phyloP scores from a whole-genome alignment of 345 rosid genomes.

The Bruguiera sexangula region DNA sequence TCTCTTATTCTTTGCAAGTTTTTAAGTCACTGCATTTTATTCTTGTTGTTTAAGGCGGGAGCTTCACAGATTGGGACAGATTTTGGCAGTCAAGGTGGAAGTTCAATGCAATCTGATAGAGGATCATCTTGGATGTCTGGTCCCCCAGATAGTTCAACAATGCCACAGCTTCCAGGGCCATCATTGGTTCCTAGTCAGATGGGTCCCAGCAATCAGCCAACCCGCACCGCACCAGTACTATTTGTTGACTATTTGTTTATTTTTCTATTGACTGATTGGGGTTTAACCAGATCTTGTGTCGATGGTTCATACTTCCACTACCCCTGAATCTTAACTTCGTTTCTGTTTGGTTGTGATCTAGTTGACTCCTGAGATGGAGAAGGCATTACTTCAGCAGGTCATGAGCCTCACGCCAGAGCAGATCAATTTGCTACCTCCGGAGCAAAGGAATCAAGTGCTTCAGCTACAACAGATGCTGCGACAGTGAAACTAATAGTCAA shows the following conservation, averaged over 20 bases:
- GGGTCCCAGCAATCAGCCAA: conserved; percentile 57
- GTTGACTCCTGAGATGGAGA: conserved; percentile 95
- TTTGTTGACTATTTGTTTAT: background rate
- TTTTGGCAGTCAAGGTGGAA: conserved; percentile 53
- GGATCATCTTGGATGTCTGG: conserved; percentile 78
- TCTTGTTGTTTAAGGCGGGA: conserved; percentile 46
- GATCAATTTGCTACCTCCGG: conserved; percentile 80
- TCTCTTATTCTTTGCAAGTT: background rate
- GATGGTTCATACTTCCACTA: background rate
- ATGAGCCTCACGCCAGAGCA: conserved; percentile 97
- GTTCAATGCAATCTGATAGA: conserved; percentile 58
- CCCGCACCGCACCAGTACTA: conserved; percentile 61
- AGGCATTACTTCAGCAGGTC: conserved; percentile 94
- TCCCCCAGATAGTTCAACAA: conserved; percentile 51
- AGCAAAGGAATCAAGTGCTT: conserved; percentile 89
- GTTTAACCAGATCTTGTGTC: background rate
- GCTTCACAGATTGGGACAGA: conserved; percentile 61
- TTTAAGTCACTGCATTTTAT: background rate
- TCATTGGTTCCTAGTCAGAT: conserved; percentile 50
- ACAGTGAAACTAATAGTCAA: conserved; percentile 38
- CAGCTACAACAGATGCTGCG: conserved; percentile 94
- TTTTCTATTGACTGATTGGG: background rate
- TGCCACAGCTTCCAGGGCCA: conserved; percentile 56
- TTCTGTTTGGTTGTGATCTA: conserved; percentile 26
- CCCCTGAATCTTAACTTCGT: background rate